Base-by-base conservation (phyloP, 371 early-diverging fungal genomes). In the Furculomyces boomerangus region DNA sequence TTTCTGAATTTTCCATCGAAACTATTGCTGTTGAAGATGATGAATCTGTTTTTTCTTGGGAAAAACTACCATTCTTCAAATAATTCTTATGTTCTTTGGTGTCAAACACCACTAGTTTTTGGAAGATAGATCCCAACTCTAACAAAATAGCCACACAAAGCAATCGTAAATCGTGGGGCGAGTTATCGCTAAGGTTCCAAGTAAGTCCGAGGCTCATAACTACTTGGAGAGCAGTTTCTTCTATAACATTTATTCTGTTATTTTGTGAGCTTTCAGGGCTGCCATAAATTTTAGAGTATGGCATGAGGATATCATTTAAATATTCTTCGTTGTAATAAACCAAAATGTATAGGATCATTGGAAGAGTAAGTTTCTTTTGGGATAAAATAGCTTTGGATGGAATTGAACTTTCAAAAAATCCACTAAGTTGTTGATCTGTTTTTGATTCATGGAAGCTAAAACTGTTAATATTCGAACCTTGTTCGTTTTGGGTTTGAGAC, bases 121-220 rank as follows among this genome's bases (percentile, higher is more conserved):
- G 55, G 20, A 67, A 50, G 0, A 62, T 57, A 44, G 66, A 62
- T 28, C 68, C 68, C 41, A 67, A 50, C 10, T 66, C 68, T 18
- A 67, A 53, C 29, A 67, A 59, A 40, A 66, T 49, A 40, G 64
- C 61, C 68, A 67, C 67, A 58, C 68, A 67, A 46, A 67, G 62
- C 54, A 65, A 62, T 28, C 63, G 60, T 59, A 67, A 55, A 44
- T 67, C 66, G 46, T 61, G 58, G 24, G 68, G 66, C 27, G 65
- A 67, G 31, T 66, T 65, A 56, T 67, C 63, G 35, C 68, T 63
- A 10, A 67, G 65, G 56, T 66, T 62, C 68, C 68, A 67, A 7
- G 66, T 62, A 50, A 67, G 56, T 16, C 68, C 68, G 44, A 67
- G 51, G 53, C 63, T 65, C 54, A 65, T 64, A 31, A 66, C 68